These are phyloP conservation scores for Neofusicoccum ribis DNA, from an alignment of 2,329 filamentous ascomycete species.

Conservation along the genomic window DNA sequence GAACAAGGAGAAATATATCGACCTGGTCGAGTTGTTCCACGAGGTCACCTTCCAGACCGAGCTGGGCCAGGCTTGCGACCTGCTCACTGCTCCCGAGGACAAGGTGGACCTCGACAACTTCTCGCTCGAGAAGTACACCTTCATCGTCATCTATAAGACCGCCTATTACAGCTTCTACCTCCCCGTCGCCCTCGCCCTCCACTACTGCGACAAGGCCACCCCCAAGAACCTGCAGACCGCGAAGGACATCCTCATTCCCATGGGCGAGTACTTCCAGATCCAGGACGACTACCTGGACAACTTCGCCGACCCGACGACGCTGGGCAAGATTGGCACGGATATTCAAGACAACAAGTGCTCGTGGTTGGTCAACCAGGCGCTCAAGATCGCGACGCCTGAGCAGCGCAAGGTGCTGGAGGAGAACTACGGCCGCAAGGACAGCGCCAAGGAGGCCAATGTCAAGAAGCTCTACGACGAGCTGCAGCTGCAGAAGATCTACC, in stretches of 20 bases:
- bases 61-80: conserved; percentile 89
- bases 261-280: conserved; percentile 98
- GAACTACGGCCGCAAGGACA: conserved; percentile 93
- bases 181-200: conserved; percentile 85
- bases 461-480: conserved; percentile 89
- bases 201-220: conserved; percentile 82
- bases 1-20: conserved; percentile 77
- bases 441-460: conserved; percentile 75
- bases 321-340: conserved; percentile 98
- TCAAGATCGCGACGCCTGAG: conserved; percentile 75
- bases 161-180: conserved; percentile 99
- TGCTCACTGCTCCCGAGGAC: conserved; percentile 95
- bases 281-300: conserved; percentile 99
- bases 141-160: conserved; percentile 99
- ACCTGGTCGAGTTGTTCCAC: conserved; percentile 94
- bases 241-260: conserved; percentile 89
- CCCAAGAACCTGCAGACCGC: conserved; percentile 85
- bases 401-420: conserved; percentile 86
- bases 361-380: conserved; percentile 94
- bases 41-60: conserved; percentile 93
- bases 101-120: conserved; percentile 92
- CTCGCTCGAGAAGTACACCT: conserved; percentile 89
- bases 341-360: conserved; percentile 99
- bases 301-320: conserved; percentile 86
- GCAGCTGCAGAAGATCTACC: conserved; percentile 78